phyloP scores from a whole-genome alignment of 2,329 filamentous ascomycete genomes.

The Pyricularia pennisetigena region DNA sequence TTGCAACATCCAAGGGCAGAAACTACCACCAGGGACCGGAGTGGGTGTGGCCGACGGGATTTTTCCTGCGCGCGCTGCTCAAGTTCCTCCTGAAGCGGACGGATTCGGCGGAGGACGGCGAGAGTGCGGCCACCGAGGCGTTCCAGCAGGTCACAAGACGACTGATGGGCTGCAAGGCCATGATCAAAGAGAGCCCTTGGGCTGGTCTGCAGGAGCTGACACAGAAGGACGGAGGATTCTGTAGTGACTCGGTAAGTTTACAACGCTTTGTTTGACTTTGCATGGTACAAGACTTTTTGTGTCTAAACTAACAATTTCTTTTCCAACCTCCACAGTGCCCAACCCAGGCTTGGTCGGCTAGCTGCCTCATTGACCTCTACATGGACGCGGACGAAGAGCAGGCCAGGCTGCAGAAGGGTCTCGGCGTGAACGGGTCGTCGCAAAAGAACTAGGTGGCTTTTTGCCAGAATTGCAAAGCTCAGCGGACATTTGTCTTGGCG shows the following conservation, averaged over 20 bases:
- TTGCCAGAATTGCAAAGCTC: neutral
- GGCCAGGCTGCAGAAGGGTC: constrained; percentile 8
- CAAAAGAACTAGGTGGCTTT: neutral
- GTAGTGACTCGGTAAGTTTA: constrained; percentile 71
- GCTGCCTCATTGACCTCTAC: constrained; percentile 90
- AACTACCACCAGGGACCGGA: constrained; percentile 99
- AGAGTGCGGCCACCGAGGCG: constrained; percentile 66
- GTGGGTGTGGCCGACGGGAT: constrained; percentile 96
- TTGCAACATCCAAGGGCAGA: constrained; percentile 83
- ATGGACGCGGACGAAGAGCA: constrained; percentile 68
- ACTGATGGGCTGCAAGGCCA: constrained; percentile 73
- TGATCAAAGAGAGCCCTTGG: constrained; percentile 74
- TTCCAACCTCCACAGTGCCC: constrained; percentile 52
- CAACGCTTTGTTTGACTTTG: neutral
- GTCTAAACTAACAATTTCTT: neutral
- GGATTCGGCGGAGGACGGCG: constrained; percentile 34
- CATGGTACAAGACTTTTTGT: too few species aligned
- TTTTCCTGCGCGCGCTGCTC: constrained; percentile 83
- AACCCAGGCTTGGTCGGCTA: constrained; percentile 93
- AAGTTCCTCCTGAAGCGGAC: constrained; percentile 78
- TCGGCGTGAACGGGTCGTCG: neutral
- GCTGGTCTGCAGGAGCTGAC: constrained; percentile 88
- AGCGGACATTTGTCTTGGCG: neutral
- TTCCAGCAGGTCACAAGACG: constrained; percentile 91
- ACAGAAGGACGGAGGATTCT: constrained; percentile 77